A percentile compares a stretch with the other conserved stretches of the same genome.
Evolutionary conservation across 371 early-diverging fungal genomes (phyloP).

Genomic region (Haplosporangium sp.): DNA sequence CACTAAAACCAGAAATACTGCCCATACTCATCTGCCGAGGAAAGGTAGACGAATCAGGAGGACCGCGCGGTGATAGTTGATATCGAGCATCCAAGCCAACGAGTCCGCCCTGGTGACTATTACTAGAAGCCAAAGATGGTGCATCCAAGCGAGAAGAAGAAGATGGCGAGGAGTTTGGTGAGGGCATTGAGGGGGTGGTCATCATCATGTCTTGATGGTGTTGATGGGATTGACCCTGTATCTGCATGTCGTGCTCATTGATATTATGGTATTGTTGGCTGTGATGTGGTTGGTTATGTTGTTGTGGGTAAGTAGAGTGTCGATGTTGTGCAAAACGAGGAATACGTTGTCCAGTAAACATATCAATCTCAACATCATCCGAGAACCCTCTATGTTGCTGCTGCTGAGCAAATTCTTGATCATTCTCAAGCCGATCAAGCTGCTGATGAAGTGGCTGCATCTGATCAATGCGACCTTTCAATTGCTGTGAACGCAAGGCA

Average conservation of each 20-base stretch:
- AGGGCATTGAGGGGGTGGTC: constrained; percentile 36
- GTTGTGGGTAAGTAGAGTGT: neutral
- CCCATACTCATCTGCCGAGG: constrained; percentile 14
- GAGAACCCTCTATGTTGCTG: constrained; percentile 21
- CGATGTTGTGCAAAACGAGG: constrained; percentile 23
- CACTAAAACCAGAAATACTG: constrained; percentile 12
- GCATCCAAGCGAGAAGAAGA: constrained; percentile 38
- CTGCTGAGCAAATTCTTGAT: constrained; percentile 8
- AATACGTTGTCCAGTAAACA: neutral
- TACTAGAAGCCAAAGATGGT: constrained; percentile 28
- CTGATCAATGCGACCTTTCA: constrained; percentile 18
- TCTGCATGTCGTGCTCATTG: neutral
- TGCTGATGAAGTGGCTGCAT: constrained; percentile 25
- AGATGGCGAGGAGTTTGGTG: constrained; percentile 48
- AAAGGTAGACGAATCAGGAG: constrained; percentile 3
- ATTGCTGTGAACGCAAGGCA: constrained; percentile 10
- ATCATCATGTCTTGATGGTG: constrained; percentile 51
- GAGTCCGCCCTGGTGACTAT: constrained; percentile 24
- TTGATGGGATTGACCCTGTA: neutral
- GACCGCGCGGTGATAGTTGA: constrained; percentile 32
- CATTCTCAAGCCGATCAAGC: constrained; percentile 14
- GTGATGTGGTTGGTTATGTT: neutral
- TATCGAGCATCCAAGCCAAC: constrained; percentile 16
- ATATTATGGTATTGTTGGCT: neutral
- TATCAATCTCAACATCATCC: constrained; percentile 8